Base-by-base conservation (phyloP, 257 asterid species). In the Salvia miltiorrhiza region DNA sequence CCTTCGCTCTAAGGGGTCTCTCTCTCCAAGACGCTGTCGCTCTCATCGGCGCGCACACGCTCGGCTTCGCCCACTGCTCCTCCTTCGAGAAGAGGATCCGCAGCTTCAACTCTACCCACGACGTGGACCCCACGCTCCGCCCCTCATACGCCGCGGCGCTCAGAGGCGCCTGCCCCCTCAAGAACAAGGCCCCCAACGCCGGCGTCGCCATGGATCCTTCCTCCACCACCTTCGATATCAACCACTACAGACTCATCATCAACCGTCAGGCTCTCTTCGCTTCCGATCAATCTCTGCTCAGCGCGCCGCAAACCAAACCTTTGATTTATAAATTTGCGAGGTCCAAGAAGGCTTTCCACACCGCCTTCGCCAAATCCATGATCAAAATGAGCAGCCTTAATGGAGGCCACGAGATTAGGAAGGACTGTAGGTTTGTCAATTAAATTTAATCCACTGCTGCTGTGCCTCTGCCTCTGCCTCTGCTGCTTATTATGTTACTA, bases 381-480 rank as follows among this genome's bases (percentile, higher is more conserved):
- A 87, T 86, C 83, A 92, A 89, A 84, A 80, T 92, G 94, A 87
- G 96, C 80, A 89, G 96, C 86, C 74, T 89, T 26, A 86, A 83
- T 47, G 90, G 96, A 53, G 97, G 97, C 2, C 84, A 84, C 21
- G 97, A 89, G 72, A 78, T 92, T 74, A 81, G 96, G 79, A 89
- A 77, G 78, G 85, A 87, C 70, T 92, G 97, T 58, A 80, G 90
- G 86, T 68, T 89, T 58, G 89, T 82, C 9, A 92, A 89, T 69
- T 87, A 78, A 9, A 4, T 16, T 37, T 11, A 32, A n/a, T n/a
- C n/a, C n/a, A n/a, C n/a, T n/a, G n/a, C n/a, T n/a, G n/a, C n/a
- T n/a, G n/a, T n/a, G n/a, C n/a, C n/a, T n/a, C n/a, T n/a, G n/a
- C n/a, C n/a, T n/a, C n/a, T n/a, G n/a, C n/a, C n/a, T n/a, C n/a